Percentiles rank a stretch among this genome's conserved stretches.
Conservation (phyloP, 306 rosid species). For the Arachis stenosperma region DNA sequence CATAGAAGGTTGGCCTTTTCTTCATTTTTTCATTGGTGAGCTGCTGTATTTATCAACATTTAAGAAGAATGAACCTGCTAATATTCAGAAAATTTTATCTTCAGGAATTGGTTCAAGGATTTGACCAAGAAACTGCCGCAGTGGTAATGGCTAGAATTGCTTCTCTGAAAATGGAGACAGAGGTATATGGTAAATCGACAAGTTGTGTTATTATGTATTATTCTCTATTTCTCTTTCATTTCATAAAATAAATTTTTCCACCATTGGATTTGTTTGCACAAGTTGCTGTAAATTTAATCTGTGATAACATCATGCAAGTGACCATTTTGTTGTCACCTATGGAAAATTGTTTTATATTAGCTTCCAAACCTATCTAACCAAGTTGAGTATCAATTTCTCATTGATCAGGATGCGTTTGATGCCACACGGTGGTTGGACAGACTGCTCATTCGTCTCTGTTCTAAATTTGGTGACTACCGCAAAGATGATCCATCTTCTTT, state of each 20-base stretch:
- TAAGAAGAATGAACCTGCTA: conserved; percentile 26
- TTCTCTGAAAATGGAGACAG: conserved; percentile 87
- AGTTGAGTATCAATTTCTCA: conserved; percentile 23
- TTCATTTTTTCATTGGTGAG: conserved; percentile 6
- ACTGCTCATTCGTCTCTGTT: conserved; percentile 80
- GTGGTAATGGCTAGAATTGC: conserved; percentile 85
- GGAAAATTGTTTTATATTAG: not conserved
- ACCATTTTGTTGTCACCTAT: not conserved
- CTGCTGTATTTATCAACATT: not conserved
- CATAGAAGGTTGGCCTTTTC: not conserved
- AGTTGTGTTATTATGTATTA: conserved; percentile 18
- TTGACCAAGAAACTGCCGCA: conserved; percentile 94
- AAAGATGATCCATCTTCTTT: conserved; percentile 89
- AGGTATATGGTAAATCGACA: conserved; percentile 50
- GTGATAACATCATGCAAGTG: not conserved
- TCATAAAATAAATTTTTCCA: not conserved
- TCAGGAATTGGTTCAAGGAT: conserved; percentile 88
- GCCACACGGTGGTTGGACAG: conserved; percentile 91
- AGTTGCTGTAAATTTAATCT: conserved; percentile 3
- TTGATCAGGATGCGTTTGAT: conserved; percentile 78
- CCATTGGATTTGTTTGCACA: conserved; percentile 21
- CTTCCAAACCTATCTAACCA: not conserved
- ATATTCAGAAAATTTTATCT: conserved; percentile 26
- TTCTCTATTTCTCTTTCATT: conserved; percentile 18
- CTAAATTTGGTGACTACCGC: conserved; percentile 87